Base-by-base conservation (phyloP, 192 early-diverging fungal species). In the Oehlia diaphana region DNA sequence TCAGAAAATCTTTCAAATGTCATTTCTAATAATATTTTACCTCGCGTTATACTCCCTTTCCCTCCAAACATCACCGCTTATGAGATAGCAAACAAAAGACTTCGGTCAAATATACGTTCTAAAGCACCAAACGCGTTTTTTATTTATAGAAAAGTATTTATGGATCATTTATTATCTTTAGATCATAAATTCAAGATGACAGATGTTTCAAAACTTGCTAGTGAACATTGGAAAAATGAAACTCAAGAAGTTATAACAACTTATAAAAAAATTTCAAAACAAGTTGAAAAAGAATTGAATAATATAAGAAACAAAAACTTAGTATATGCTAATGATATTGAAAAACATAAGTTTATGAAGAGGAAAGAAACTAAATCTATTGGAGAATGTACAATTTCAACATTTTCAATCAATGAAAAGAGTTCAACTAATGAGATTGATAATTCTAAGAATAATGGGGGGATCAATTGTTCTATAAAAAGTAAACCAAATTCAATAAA, bases 241-340 rank as follows among this genome's bases (percentile, higher is more conserved):
- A 68, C 2, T 13, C 33, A 26, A 14, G 66, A 68, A 68, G 33
- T 68, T 16, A 68, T 33, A 35, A 3, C 3, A 3, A 9, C 33
- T 16, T 68, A 68, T 1, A 28, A 68, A 35, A 68, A 68, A 19
- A 39, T 68, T 35, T 26, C 66, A 10, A 68, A 68, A 68, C 28
- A 68, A 13, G 66, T 68, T 68, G 66, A 68, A 68, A 68, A 16
- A 39, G 66, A 68, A 37, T 68, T 68, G 33, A 68, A 68, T 35
- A 16, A 68, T 39, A 68, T 68, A 6, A 44, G 42, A 44, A 9
- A 9, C 9, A 44, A 44, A 9, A 1, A 44, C 9, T 44, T 44
- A 44, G 42, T 44, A 9, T 44, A 44, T 44, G 42, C 42, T 44
- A 9, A 0, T 44, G 42, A 44, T 44, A 44, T 44, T 44, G 42